Conservation (phyloP, 805 yeast genomes). For the Wilhelminamyces savonicus region DNA sequence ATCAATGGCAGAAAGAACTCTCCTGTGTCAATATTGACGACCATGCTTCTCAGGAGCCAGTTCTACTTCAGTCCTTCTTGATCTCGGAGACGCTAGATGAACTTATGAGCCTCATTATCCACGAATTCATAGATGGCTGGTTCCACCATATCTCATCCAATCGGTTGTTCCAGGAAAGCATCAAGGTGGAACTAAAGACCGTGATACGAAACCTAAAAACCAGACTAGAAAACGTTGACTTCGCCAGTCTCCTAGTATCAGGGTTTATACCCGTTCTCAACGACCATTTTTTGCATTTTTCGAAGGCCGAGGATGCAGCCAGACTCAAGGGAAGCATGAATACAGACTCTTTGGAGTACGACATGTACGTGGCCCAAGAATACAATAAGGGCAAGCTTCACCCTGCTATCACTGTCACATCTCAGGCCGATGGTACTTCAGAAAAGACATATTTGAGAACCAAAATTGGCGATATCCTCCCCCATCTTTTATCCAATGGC, state of each 20-base stretch:
- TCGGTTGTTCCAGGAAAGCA: constrained; percentile 26
- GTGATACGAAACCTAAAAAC: constrained; percentile 36
- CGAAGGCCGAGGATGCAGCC: constrained; percentile 34
- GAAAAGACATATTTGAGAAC: constrained; percentile 46
- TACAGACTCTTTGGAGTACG: constrained; percentile 27
- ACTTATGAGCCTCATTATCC: constrained; percentile 40
- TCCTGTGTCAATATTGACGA: too few species aligned
- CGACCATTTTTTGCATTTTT: constrained; percentile 52
- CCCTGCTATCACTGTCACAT: constrained; percentile 40
- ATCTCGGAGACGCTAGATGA: constrained; percentile 49
- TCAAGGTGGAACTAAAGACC: constrained; percentile 37
- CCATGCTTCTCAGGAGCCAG: too few species aligned
- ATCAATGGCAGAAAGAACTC: too few species aligned
- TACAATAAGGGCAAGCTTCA: constrained; percentile 54
- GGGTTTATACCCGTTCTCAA: constrained; percentile 60
- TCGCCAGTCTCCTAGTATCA: constrained; percentile 51
- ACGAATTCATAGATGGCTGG: constrained; percentile 57
- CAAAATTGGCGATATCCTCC: constrained; percentile 38
- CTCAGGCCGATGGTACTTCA: constrained; percentile 20
- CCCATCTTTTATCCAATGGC: constrained; percentile 39
- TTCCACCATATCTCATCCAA: constrained; percentile 36
- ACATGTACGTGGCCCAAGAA: constrained; percentile 34
- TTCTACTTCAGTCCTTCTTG: constrained; percentile 43
- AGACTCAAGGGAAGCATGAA: constrained; percentile 10
- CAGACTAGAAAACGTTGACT: constrained; percentile 41